phyloP scores from a whole-genome alignment of 306 rosid genomes.

The Trifolium repens region DNA sequence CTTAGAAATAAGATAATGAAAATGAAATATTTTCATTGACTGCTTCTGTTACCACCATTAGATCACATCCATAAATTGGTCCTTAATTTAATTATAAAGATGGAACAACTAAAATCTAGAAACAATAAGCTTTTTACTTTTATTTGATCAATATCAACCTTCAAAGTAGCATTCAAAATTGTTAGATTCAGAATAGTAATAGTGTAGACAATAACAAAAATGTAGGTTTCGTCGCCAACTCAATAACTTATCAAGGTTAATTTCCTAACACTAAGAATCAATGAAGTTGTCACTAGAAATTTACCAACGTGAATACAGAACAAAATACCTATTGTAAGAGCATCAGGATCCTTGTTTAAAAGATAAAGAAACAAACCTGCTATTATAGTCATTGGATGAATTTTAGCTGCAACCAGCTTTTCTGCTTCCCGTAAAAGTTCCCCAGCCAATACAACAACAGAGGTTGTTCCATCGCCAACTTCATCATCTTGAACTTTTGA shows the following conservation, averaged over 20 bases:
- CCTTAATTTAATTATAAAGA: constrained; percentile 13
- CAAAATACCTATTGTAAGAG: constrained; percentile 4
- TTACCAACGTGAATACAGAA: not conserved
- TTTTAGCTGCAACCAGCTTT: constrained; percentile 86
- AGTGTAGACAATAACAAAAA: constrained; percentile 3
- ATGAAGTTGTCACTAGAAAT: constrained; percentile 5
- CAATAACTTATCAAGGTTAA: not conserved
- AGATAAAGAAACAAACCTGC: constrained; percentile 59
- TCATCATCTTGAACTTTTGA: constrained; percentile 99
- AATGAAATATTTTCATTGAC: not conserved
- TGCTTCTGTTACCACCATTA: constrained; percentile 1
- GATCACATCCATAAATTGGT: constrained; percentile 6
- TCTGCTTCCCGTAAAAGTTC: constrained; percentile 96
- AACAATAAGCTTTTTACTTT: not conserved
- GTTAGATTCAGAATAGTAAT: not conserved
- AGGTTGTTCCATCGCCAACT: constrained; percentile 99
- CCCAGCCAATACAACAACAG: constrained; percentile 98
- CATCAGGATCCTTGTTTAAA: not conserved
- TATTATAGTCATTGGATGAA: constrained; percentile 98
- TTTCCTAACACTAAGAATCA: constrained; percentile 10
- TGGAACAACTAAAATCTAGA: not conserved
- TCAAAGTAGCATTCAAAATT: not conserved
- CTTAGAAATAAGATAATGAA: constrained; percentile 15
- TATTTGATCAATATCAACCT: constrained; percentile 11
- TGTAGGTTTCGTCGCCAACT: constrained; percentile 1